These are phyloP conservation scores for Tetrahymena thermophila DNA, from an alignment of 73 alveolate genomes.

Conservation along the genomic window DNA sequence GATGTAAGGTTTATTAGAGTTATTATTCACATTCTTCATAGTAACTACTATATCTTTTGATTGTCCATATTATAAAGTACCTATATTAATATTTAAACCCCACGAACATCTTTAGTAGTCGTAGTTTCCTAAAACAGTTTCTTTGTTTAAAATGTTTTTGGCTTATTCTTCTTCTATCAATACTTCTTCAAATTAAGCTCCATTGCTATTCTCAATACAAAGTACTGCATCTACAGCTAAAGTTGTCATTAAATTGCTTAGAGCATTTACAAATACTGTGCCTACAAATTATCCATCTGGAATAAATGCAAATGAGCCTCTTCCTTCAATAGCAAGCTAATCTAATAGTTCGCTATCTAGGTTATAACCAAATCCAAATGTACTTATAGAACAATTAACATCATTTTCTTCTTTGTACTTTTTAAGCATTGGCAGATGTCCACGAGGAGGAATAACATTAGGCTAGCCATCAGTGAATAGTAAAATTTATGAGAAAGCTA, in stretches of 20 bases:
- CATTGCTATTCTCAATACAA: background rate
- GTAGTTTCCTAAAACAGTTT: background rate
- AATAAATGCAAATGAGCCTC: background rate
- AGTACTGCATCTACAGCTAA: background rate
- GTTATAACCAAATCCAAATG: slow-evolving; percentile 1
- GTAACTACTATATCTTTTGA: background rate
- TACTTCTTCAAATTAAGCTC: background rate
- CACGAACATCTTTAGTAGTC: background rate
- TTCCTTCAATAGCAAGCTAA: background rate
- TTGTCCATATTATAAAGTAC: background rate
- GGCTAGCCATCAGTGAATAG: slow-evolving; percentile 2
- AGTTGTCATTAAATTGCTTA: background rate
- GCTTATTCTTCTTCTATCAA: slow-evolving; percentile 1
- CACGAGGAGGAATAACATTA: slow-evolving; percentile 12
- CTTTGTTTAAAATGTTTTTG: background rate
- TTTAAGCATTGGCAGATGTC: slow-evolving; percentile 3
- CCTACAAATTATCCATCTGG: slow-evolving; percentile 4
- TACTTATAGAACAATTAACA: slow-evolving; percentile 1
- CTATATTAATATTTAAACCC: background rate
- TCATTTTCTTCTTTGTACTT: background rate
- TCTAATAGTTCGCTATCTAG: background rate
- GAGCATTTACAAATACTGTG: slow-evolving; percentile 6
- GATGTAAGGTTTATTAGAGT: background rate
- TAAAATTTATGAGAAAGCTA: background rate
- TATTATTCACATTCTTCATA: background rate